Evolutionary conservation across 1,139 yeast species (phyloP).

Genomic region (Geotrichum aggregatum): DNA sequence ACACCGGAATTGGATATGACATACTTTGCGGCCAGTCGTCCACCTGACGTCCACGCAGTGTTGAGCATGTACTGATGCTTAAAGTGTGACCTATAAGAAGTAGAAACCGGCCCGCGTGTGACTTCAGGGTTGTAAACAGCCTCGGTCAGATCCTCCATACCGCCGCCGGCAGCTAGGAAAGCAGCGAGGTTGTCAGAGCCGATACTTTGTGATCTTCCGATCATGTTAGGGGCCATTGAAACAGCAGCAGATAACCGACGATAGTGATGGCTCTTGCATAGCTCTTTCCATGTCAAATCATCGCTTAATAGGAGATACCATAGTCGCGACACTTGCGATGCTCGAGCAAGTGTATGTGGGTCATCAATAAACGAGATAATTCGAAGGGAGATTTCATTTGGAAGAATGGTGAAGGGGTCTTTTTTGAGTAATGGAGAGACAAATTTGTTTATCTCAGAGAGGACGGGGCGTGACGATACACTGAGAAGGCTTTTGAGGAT

Average conservation of each 20-base stretch:
- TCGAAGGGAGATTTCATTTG: conserved; percentile 77
- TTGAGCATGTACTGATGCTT: conserved; percentile 43
- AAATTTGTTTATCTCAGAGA: conserved; percentile 71
- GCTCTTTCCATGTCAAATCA: conserved; percentile 43
- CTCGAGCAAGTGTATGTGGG: conserved; percentile 42
- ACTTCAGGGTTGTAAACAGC: conserved; percentile 39
- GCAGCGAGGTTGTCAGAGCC: conserved; percentile 11
- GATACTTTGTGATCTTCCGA: conserved; percentile 13
- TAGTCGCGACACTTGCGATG: conserved; percentile 43
- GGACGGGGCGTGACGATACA: conserved; percentile 46
- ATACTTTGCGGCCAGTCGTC: conserved; percentile 42
- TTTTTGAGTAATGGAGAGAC: conserved; percentile 72
- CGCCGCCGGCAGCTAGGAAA: conserved; percentile 13
- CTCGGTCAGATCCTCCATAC: conserved; percentile 32
- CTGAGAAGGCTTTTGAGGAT: conserved; percentile 16
- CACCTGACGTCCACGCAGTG: conserved; percentile 44
- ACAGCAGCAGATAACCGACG: conserved; percentile 41
- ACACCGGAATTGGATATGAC: conserved; percentile 40
- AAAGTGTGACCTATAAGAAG: conserved; percentile 42
- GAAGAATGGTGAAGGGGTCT: conserved; percentile 80
- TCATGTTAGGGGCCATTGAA: conserved; percentile 12
- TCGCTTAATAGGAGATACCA: conserved; percentile 44
- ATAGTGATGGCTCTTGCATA: conserved; percentile 41
- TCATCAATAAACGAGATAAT: conserved; percentile 76
- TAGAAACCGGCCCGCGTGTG: conserved; percentile 36